phyloP scores from a whole-genome alignment of 345 rosid genomes.

The Tarenaya hassleriana region DNA sequence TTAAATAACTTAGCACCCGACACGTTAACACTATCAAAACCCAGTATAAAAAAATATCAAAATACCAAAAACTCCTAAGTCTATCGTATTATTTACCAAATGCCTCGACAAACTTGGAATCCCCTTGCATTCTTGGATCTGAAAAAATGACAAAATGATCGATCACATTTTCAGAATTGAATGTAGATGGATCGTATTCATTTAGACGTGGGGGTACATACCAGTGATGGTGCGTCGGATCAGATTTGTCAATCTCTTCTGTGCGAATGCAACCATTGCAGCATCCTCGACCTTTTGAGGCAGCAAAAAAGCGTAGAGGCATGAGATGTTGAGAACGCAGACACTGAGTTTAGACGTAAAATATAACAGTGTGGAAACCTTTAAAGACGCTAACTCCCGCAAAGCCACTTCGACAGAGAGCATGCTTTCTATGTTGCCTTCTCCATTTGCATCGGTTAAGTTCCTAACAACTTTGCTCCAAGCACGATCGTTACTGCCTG shows the following conservation, averaged over 20 bases:
- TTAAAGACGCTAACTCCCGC: slow-evolving; percentile 85
- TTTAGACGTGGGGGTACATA: slow-evolving; percentile 17
- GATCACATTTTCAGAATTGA: slow-evolving; percentile 11
- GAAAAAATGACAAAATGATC: slow-evolving; percentile 20
- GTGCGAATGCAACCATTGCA: slow-evolving; percentile 55
- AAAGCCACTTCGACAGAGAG: slow-evolving; percentile 96
- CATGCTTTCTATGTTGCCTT: slow-evolving; percentile 93
- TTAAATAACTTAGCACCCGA: too few relatives aligned
- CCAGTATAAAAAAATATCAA: too few relatives aligned
- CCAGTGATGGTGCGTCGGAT: slow-evolving; percentile 43
- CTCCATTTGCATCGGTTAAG: slow-evolving; percentile 77
- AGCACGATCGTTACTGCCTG: slow-evolving; percentile 48
- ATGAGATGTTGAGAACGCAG: background rate
- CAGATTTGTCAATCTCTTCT: slow-evolving; percentile 47
- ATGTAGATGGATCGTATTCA: background rate
- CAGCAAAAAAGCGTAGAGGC: background rate
- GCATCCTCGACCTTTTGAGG: slow-evolving; percentile 98
- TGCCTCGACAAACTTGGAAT: slow-evolving; percentile 68
- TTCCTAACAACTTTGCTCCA: slow-evolving; percentile 62
- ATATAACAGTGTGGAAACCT: slow-evolving; percentile 51
- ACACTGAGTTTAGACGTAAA: background rate
- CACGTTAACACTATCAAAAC: slow-evolving; percentile 3
- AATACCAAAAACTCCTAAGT: too few relatives aligned
- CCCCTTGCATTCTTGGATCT: slow-evolving; percentile 59
- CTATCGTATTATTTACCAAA: slow-evolving; percentile 65